Percentiles rank a stretch among this genome's conserved stretches.
Conservation (phyloP, 2,329 filamentous ascomycete genomes). For the Sordariomycetes sp. region DNA sequence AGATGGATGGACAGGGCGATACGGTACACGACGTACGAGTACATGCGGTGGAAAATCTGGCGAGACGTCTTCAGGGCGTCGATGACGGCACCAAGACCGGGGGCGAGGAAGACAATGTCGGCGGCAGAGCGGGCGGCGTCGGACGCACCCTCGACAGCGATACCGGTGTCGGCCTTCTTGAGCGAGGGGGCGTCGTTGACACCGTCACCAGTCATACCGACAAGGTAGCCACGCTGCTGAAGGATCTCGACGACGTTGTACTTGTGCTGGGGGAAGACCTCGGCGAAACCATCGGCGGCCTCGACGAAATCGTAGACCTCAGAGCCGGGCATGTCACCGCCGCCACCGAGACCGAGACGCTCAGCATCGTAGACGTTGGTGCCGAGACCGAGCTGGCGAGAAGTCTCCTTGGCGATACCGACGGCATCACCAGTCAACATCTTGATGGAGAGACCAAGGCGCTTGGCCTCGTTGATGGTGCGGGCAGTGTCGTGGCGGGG, state of each 20-base stretch:
- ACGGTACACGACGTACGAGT: constrained; percentile 91
- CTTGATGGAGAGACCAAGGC: constrained; percentile 81
- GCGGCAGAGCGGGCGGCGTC: constrained; percentile 85
- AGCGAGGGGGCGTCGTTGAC: constrained; percentile 89
- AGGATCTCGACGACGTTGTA: constrained; percentile 90
- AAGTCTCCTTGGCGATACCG: constrained; percentile 86
- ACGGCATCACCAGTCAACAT: constrained; percentile 95
- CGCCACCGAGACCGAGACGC: constrained; percentile 79
- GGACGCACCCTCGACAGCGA: constrained; percentile 85
- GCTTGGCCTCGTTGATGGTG: constrained; percentile 84
- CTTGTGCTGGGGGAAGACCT: constrained; percentile 93
- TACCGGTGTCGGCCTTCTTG: constrained; percentile 94
- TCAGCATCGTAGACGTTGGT: constrained; percentile 93
- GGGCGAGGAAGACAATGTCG: constrained; percentile 88
- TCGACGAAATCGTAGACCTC: constrained; percentile 94
- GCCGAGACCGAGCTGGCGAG: constrained; percentile 80
- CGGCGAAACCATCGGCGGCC: constrained; percentile 88
- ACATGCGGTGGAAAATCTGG: constrained; percentile 96
- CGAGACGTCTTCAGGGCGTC: constrained; percentile 87
- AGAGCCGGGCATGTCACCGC: constrained; percentile 86
- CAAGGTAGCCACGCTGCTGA: constrained; percentile 84
- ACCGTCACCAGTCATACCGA: constrained; percentile 94
- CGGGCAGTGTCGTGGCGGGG: constrained; percentile 84
- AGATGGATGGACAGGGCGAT: constrained; percentile 86
- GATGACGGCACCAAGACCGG: constrained; percentile 84